Evolutionary conservation across 345 rosid genomes (phyloP).

Genomic region (Sonneratia caseolaris): DNA sequence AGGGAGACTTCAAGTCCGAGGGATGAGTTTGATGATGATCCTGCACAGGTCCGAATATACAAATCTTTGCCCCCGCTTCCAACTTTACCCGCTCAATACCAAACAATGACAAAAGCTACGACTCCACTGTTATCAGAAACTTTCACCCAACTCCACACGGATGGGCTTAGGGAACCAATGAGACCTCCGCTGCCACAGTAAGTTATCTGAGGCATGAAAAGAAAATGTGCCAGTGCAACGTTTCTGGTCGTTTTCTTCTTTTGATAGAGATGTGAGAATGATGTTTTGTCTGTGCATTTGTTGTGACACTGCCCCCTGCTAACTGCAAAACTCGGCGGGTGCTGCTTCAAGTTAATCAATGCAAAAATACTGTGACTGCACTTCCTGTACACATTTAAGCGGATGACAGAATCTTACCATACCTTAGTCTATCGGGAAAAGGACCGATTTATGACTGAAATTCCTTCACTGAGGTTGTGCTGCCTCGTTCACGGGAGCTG

Average conservation of each 20-base stretch:
- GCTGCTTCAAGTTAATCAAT: background rate
- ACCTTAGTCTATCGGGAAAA: too few species aligned
- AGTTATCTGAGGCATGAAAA: conserved; percentile 2
- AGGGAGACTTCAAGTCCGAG: conserved; percentile 22
- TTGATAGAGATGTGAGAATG: background rate
- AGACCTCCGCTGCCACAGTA: conserved; percentile 16
- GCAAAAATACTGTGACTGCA: background rate
- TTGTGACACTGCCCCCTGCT: background rate
- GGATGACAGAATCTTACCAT: too few species aligned
- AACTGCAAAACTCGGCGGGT: background rate
- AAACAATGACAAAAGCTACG: conserved; percentile 34
- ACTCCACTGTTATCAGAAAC: conserved; percentile 38
- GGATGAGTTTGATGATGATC: conserved; percentile 42
- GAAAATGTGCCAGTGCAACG: background rate
- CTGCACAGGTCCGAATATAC: conserved; percentile 51
- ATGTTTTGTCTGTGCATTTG: background rate
- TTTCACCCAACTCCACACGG: conserved; percentile 29
- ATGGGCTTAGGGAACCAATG: conserved; percentile 26
- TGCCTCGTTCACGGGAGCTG: too few species aligned
- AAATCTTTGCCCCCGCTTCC: conserved; percentile 86
- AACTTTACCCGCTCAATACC: conserved; percentile 34
- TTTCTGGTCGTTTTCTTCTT: background rate
- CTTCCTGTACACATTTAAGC: background rate
- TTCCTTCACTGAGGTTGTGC: too few species aligned
- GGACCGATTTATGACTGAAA: too few species aligned